phyloP scores from a whole-genome alignment of 192 early-diverging fungal species.

The Funneliformis geosporum region DNA sequence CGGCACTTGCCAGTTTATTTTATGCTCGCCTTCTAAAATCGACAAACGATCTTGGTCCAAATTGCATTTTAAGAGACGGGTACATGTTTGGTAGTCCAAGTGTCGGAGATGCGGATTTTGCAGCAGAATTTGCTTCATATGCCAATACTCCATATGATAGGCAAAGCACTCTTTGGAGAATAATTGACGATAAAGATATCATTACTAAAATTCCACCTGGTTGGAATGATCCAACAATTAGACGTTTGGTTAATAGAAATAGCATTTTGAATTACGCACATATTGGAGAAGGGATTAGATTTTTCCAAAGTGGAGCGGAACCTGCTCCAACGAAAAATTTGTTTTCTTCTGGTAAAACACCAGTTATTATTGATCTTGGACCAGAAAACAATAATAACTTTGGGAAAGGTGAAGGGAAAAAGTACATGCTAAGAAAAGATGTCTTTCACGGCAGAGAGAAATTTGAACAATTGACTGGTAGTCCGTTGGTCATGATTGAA shows the following conservation, averaged over 20 bases:
- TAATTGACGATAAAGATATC: slow-evolving; percentile 52
- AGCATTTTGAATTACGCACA: slow-evolving; percentile 4
- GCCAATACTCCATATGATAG: slow-evolving; percentile 28
- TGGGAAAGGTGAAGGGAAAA: too few species aligned
- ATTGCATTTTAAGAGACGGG: slow-evolving; percentile 33
- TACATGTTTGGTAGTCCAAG: slow-evolving; percentile 54
- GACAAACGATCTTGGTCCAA: slow-evolving; percentile 20
- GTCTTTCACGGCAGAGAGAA: not conserved
- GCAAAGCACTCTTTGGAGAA: slow-evolving; percentile 44
- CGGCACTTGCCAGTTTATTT: slow-evolving; percentile 45
- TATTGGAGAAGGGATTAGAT: slow-evolving; percentile 20
- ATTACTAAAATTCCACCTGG: slow-evolving; percentile 49
- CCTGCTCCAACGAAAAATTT: not conserved
- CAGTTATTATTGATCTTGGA: not conserved
- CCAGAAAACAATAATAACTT: not conserved
- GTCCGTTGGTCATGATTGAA: not conserved
- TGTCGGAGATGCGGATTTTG: slow-evolving; percentile 51
- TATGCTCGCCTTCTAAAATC: slow-evolving; percentile 50
- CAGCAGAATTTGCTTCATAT: slow-evolving; percentile 39
- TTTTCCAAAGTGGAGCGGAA: slow-evolving; percentile 8
- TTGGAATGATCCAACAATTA: slow-evolving; percentile 33
- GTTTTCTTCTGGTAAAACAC: not conserved
- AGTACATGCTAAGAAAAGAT: not conserved
- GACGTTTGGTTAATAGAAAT: not conserved
- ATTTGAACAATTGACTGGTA: not conserved